A percentile compares a stretch with the other conserved stretches of the same genome.
Conservation (phyloP, 2,329 filamentous ascomycete genomes). For the Dactylellina parvicollis region DNA sequence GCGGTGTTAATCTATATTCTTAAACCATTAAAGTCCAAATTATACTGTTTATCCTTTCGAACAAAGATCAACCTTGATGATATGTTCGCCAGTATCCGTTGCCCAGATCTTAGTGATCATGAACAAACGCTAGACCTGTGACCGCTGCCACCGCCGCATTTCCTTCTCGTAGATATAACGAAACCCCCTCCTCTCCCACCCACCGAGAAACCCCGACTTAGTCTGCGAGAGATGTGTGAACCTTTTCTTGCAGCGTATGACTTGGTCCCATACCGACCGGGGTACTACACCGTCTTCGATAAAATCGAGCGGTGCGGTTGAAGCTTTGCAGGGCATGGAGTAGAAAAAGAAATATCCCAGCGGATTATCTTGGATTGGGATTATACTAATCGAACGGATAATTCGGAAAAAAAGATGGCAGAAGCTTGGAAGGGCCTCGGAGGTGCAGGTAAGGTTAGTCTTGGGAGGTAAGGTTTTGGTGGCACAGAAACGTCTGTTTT, state of each 20-base stretch:
- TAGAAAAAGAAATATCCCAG: neutral
- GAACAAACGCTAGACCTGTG: neutral
- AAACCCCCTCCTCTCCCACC: conserved; percentile 41
- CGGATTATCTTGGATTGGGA: neutral
- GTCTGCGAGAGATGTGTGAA: conserved; percentile 14
- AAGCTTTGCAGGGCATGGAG: conserved; percentile 40
- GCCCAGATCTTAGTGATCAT: too few relatives aligned
- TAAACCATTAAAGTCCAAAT: too few relatives aligned
- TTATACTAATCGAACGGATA: too few relatives aligned
- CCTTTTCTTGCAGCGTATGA: conserved; percentile 28
- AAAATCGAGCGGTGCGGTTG: conserved; percentile 25
- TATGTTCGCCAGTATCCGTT: too few relatives aligned
- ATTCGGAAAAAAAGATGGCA: too few relatives aligned
- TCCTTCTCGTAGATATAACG: conserved; percentile 29
- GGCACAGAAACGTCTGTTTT: too few relatives aligned
- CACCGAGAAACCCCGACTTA: neutral
- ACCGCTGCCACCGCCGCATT: conserved; percentile 24
- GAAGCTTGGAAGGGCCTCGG: too few relatives aligned
- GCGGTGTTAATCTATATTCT: too few relatives aligned
- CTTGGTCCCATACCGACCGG: conserved; percentile 32
- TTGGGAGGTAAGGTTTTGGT: too few relatives aligned
- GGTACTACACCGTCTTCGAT: conserved; percentile 8
- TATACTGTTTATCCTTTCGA: too few relatives aligned
- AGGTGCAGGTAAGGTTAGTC: too few relatives aligned
- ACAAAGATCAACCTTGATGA: too few relatives aligned